These are phyloP conservation scores for Tolypocladium paradoxum DNA, from an alignment of 2,329 filamentous ascomycete species.

Conservation along the genomic window DNA sequence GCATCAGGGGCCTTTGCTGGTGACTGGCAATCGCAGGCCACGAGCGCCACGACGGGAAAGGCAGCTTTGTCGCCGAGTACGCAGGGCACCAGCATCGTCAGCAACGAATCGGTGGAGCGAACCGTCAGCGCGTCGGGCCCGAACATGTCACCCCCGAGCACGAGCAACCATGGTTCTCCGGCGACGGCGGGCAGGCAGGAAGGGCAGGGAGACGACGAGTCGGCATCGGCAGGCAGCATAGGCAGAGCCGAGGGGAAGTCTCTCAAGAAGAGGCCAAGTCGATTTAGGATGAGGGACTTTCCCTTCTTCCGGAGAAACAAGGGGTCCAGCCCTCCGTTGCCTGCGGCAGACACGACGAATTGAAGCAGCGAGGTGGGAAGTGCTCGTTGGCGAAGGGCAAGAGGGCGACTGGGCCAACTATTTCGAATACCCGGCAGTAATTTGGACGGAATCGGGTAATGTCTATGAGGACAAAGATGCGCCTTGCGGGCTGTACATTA, in stretches of 20 bases:
- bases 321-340: slow-evolving; percentile 20
- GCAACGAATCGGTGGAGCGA: slow-evolving; percentile 45
- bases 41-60: slow-evolving; percentile 52
- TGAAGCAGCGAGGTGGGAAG: slow-evolving; percentile 11
- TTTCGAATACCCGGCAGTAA: background rate
- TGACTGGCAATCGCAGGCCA: slow-evolving; percentile 53
- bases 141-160: slow-evolving; percentile 27
- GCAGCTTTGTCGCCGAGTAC: slow-evolving; percentile 56
- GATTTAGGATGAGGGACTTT: slow-evolving; percentile 53
- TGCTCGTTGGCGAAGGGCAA: background rate
- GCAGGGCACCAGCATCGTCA: slow-evolving; percentile 54
- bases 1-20: slow-evolving; percentile 40
- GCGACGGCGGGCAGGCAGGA: slow-evolving; percentile 14
- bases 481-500: background rate
- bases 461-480: background rate
- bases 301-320: slow-evolving; percentile 46
- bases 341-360: slow-evolving; percentile 21
- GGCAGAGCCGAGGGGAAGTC: slow-evolving; percentile 37
- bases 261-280: slow-evolving; percentile 51
- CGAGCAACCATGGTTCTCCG: slow-evolving; percentile 14
- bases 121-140: slow-evolving; percentile 30
- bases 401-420: background rate
- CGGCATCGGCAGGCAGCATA: slow-evolving; percentile 28
- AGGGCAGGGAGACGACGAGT: slow-evolving; percentile 16
- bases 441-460: background rate